Conservation (phyloP, 129 eudicot genomes). For the Gnaphalium uliginosum region DNA sequence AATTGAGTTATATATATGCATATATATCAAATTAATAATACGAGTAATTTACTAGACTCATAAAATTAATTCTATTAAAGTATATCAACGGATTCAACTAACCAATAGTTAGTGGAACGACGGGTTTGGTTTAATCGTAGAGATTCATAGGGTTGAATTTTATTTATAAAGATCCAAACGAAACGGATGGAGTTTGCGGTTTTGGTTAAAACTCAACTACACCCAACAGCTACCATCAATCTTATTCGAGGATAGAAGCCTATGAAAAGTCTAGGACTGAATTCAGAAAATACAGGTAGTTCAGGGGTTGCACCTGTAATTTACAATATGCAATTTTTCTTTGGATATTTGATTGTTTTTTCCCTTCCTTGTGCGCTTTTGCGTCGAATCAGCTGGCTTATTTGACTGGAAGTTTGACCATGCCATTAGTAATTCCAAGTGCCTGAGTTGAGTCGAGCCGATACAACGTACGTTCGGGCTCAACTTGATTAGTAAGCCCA, state of each 20-base stretch:
- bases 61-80: too few species aligned
- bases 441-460: too few species aligned
- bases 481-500: too few species aligned
- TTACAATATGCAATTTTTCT: not conserved
- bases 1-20: too few species aligned
- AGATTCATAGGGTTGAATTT: too few species aligned
- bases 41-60: too few species aligned
- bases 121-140: too few species aligned
- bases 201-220: not conserved
- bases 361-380: not conserved
- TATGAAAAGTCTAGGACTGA: not conserved
- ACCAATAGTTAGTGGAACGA: too few species aligned
- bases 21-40: too few species aligned
- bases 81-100: too few species aligned
- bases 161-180: not conserved
- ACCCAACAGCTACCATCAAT: not conserved
- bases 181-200: not conserved
- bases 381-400: not conserved
- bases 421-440: not conserved
- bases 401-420: not conserved
- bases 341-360: too few species aligned
- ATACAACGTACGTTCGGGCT: too few species aligned
- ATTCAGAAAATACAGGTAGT: not conserved
- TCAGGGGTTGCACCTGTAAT: not conserved
- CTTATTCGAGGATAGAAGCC: not conserved